Conservation (phyloP, 2,329 filamentous ascomycete species). For the Diaporthe amygdali region DNA sequence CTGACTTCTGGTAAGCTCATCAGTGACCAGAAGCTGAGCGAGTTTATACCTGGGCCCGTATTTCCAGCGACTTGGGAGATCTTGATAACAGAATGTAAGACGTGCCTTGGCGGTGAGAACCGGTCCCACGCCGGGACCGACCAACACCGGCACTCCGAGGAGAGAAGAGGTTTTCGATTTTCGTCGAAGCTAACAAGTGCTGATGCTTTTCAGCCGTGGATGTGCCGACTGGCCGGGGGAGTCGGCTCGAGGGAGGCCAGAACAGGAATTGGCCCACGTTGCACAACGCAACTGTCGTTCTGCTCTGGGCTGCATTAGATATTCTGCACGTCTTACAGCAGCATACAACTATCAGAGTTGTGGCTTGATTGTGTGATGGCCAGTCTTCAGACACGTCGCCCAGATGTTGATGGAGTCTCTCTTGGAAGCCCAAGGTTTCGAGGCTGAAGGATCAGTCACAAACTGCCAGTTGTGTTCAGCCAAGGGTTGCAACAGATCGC, state of each 20-base stretch:
- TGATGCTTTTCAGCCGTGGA: conserved; percentile 24
- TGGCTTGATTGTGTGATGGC: not conserved
- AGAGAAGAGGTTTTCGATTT: conserved; percentile 2
- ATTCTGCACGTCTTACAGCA: not conserved
- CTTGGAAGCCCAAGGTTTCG: not conserved
- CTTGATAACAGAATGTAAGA: not conserved
- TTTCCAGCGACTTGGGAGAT: not conserved
- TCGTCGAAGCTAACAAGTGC: conserved; percentile 9
- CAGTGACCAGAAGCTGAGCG: not conserved
- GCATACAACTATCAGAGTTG: not conserved
- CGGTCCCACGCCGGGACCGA: conserved; percentile 16
- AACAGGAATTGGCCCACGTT: not conserved
- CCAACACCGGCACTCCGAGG: conserved; percentile 1
- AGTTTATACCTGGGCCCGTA: not conserved
- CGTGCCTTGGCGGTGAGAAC: conserved; percentile 3
- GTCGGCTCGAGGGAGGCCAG: not conserved
- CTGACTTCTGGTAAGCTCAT: not conserved
- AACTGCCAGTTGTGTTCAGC: not conserved
- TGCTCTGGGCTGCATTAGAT: conserved; percentile 16
- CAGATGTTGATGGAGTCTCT: not conserved
- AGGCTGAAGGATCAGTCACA: not conserved
- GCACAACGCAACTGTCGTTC: not conserved
- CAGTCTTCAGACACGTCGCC: not conserved
- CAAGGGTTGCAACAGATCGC: not conserved
- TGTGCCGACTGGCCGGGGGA: not conserved